Percentiles rank a stretch among this genome's conserved stretches.
Conservation (phyloP, 257 asterid species). For the Craterostigma plantagineum region DNA sequence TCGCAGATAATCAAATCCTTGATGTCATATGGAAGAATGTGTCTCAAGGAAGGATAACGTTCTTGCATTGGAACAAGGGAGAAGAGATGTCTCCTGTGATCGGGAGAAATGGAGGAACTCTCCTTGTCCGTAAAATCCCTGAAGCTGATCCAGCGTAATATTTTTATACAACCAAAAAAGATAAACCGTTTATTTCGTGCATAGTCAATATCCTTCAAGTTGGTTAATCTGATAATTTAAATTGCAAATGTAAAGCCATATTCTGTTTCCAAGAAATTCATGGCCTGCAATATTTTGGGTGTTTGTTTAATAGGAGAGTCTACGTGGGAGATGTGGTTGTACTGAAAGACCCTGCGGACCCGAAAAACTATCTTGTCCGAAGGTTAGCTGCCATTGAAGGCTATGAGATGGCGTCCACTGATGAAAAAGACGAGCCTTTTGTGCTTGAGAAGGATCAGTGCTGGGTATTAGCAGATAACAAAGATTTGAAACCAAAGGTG, state of each 20-base stretch:
- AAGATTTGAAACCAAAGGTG: constrained; percentile 54
- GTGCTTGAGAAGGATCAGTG: constrained; percentile 65
- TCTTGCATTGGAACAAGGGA: constrained; percentile 59
- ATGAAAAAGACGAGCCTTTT: constrained; percentile 69
- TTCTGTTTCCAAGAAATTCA: not conserved
- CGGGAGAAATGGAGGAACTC: constrained; percentile 53
- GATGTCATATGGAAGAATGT: constrained; percentile 38
- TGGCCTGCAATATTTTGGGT: too few relatives aligned
- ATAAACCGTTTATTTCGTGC: not conserved
- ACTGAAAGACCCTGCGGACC: constrained; percentile 48
- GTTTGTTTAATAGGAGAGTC: constrained; percentile 14
- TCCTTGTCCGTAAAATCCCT: constrained; percentile 78
- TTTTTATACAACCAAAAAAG: too few relatives aligned
- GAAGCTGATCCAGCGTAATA: constrained; percentile 41
- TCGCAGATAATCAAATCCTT: constrained; percentile 21
- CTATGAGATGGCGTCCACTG: constrained; percentile 66
- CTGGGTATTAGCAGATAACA: constrained; percentile 72
- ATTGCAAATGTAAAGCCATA: too few relatives aligned
- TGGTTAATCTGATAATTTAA: too few relatives aligned
- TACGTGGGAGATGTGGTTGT: constrained; percentile 70
- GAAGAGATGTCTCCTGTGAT: constrained; percentile 64
- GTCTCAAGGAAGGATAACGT: constrained; percentile 56
- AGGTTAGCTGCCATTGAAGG: constrained; percentile 78
- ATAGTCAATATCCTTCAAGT: not conserved
- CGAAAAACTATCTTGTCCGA: constrained; percentile 48